A percentile compares a stretch with the other conserved stretches of the same genome.
Conservation (phyloP, 78 protist species). For the Trichosphaerium sp. region DNA sequence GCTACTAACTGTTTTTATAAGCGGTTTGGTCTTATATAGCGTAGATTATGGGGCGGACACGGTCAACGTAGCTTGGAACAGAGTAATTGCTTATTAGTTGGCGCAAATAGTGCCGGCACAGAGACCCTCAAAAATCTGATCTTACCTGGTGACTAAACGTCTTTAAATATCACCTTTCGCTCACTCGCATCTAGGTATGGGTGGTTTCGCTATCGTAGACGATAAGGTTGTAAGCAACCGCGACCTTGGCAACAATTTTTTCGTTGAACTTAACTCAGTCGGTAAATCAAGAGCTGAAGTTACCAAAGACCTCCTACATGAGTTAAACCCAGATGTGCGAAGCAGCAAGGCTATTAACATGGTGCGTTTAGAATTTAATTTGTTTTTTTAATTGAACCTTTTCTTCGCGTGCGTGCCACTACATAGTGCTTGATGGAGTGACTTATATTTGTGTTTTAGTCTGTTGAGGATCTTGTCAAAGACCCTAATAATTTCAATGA, state of each 20-base stretch:
- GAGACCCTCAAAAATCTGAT: conserved; percentile 83
- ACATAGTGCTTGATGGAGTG: no score
- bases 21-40: not conserved
- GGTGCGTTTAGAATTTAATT: no score
- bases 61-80: conserved; percentile 72
- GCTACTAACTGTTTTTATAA: not conserved
- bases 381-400: no score
- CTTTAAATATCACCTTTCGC: not conserved
- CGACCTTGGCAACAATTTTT: conserved; percentile 74
- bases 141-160: conserved; percentile 61
- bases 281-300: conserved; percentile 60
- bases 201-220: conserved; percentile 67
- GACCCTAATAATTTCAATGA: conserved; percentile 4
- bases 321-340: conserved; percentile 50
- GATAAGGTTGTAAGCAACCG: conserved; percentile 22
- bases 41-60: conserved; percentile 72
- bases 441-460: no score
- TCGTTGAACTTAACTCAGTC: conserved; percentile 20
- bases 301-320: conserved; percentile 55
- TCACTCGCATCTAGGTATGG: conserved; percentile 30
- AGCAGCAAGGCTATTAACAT: not conserved
- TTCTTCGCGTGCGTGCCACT: no score
- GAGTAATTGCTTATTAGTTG: conserved; percentile 63
- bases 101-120: conserved; percentile 74
- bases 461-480: no score